phyloP scores from a whole-genome alignment of 2,329 filamentous ascomycete species.

The Paracoccidioides brasiliensis region DNA sequence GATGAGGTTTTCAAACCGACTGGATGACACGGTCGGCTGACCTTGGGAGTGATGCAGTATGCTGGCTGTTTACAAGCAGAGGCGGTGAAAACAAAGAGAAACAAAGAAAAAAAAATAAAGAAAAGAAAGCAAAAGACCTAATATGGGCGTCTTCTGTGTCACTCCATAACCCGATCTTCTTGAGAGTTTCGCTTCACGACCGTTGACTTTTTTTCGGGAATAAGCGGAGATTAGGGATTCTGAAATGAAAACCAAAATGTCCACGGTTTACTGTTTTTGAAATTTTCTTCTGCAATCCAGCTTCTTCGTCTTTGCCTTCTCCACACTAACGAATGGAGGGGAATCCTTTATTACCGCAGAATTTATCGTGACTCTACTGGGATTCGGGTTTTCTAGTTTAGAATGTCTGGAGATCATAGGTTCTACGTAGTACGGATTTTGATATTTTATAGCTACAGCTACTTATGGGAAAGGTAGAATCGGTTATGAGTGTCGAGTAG shows the following conservation, averaged over 20 bases:
- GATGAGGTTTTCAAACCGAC: neutral
- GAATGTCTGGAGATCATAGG: no score
- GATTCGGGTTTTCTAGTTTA: no score
- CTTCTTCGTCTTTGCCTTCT: neutral
- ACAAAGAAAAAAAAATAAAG: no score
- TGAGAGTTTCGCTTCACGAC: neutral
- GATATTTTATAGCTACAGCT: no score
- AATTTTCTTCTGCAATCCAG: neutral
- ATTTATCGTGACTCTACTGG: no score
- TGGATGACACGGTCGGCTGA: neutral
- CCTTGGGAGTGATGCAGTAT: neutral
- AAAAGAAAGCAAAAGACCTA: neutral
- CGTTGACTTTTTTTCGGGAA: neutral
- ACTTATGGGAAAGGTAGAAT: no score
- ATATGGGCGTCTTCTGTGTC: neutral
- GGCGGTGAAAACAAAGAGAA: neutral
- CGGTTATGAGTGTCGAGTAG: no score
- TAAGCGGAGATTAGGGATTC: neutral
- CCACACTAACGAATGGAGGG: neutral
- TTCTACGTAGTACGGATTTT: no score
- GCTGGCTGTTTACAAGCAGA: neutral
- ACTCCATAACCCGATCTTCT: neutral
- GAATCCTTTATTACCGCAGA: neutral
- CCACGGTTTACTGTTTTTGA: neutral
- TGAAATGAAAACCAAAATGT: neutral